Evolutionary conservation across 2,329 filamentous ascomycete species (phyloP).

Genomic region (Madurella mycetomatis): DNA sequence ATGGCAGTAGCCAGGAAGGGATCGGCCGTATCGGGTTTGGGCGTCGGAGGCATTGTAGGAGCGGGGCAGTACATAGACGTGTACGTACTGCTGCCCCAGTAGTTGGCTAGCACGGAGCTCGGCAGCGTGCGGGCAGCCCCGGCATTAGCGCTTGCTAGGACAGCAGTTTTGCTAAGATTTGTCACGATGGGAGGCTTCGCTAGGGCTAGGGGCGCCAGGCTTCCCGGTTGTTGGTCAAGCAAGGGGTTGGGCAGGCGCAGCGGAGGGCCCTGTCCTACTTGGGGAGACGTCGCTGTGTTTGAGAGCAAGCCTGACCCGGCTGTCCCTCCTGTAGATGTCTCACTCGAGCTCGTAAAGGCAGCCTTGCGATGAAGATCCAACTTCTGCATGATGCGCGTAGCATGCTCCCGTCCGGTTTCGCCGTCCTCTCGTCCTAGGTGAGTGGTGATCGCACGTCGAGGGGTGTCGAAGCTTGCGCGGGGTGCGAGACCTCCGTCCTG

Average conservation of each 20-base stretch:
- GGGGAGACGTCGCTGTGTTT: constrained; percentile 28
- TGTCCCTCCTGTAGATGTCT: constrained; percentile 36
- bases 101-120: constrained; percentile 82
- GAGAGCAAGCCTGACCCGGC: constrained; percentile 48
- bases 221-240: constrained; percentile 50
- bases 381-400: constrained; percentile 85
- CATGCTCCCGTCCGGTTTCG: constrained; percentile 74
- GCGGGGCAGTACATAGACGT: constrained; percentile 32
- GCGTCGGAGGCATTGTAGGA: constrained; percentile 23
- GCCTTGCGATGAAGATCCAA: constrained; percentile 83
- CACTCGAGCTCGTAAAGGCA: constrained; percentile 46
- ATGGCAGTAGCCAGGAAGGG: constrained; percentile 33
- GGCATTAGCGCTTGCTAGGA: constrained; percentile 67
- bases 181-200: constrained; percentile 80
- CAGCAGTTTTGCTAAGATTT: constrained; percentile 78
- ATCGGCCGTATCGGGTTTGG: constrained; percentile 32
- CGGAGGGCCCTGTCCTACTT: constrained; percentile 22
- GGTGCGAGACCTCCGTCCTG: constrained; percentile 49
- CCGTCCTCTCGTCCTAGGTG: constrained; percentile 57
- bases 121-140: constrained; percentile 70
- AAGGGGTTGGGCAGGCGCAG: constrained; percentile 30
- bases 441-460: constrained; percentile 55
- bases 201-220: constrained; percentile 74
- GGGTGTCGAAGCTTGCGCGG: constrained; percentile 67
- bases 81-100: constrained; percentile 90